Evolutionary conservation across 345 rosid species (phyloP), one percentile per base, ranked within the genome.

Genomic region (Citrus cavaleriei): DNA sequence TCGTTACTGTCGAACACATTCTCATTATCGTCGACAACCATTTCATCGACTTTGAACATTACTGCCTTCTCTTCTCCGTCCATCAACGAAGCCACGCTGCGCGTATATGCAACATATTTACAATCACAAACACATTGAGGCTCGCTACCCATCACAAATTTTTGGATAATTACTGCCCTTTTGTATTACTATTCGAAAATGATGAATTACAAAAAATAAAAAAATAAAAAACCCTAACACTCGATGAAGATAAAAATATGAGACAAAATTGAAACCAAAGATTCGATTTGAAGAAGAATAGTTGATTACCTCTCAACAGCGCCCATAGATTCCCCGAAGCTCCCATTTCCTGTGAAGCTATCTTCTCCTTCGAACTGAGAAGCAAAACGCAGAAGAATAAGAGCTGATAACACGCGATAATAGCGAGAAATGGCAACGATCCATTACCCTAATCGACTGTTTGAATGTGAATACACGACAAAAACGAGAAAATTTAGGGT

Each of bases 291-390:
- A 78, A 46, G 75, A 73, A 75, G 37, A 72, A 73, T 21, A 54
- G 67, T 79, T 25, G 78, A 78, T 85, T 87, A 93, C 98, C 98
- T 92, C 77, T 85, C 85, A 14, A 84, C 73, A 77, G 85, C 87
- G 77, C 92, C 93, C 63, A 82, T 63, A 62, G 90, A 91, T 83
- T 91, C 89, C 62, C 85, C 90, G 80, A 92, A 86, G 87, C 93
- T 93, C 54, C 80, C 90, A 83, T 91, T 92, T 82, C 83, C 91
- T 59, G 81, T 84, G 64, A 85, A 82, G 85, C 88, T 87, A 75
- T 87, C 94, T 19, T 87, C 93, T 68, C 82, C 83, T 55, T 81
- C 83, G 46, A 86, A 84, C 93, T 95, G 86, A 74, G 70, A 21
- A 76, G 54, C 70, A 68, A 68, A 72, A 83, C n/a, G 10, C 37